phyloP scores from a whole-genome alignment of 805 yeast species.

The Metschnikowia drakensbergensis region DNA sequence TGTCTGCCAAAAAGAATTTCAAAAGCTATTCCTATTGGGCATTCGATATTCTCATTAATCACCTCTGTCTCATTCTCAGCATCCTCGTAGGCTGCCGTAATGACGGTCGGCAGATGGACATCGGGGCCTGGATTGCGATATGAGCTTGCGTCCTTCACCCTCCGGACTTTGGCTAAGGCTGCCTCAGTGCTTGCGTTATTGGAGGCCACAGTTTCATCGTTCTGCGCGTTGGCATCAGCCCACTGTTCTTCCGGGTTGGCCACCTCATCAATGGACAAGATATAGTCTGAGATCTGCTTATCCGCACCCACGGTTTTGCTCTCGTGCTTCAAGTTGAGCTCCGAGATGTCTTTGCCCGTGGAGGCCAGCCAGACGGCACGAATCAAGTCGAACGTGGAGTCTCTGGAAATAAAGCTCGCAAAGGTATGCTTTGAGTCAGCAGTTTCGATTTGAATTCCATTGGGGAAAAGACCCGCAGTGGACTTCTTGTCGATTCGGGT shows the following conservation, averaged over 20 bases:
- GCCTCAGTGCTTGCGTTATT: neutral
- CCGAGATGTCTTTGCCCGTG: constrained; percentile 18
- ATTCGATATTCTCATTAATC: constrained; percentile 48
- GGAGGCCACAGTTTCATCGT: neutral
- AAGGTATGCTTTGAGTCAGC: constrained; percentile 63
- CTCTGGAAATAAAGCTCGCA: constrained; percentile 85
- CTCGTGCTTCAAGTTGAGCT: constrained; percentile 9
- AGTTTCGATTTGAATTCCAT: constrained; percentile 76
- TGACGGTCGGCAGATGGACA: constrained; percentile 46
- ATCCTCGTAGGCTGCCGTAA: constrained; percentile 8
- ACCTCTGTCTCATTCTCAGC: constrained; percentile 51
- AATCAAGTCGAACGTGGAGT: constrained; percentile 67
- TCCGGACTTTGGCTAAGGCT: constrained; percentile 16
- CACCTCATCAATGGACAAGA: constrained; percentile 17
- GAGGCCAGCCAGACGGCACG: constrained; percentile 59
- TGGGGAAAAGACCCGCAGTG: constrained; percentile 88
- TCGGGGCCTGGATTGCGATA: constrained; percentile 39
- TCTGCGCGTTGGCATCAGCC: neutral
- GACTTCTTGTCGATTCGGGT: constrained; percentile 70
- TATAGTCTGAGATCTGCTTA: constrained; percentile 14
- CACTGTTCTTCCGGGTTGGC: constrained; percentile 11
- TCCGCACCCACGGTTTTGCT: constrained; percentile 4
- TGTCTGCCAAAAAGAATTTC: constrained; percentile 56
- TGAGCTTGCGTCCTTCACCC: constrained; percentile 35
- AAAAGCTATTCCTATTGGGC: constrained; percentile 64